Conservation (phyloP, 805 yeast genomes). For the Metschnikowia rubicola region DNA sequence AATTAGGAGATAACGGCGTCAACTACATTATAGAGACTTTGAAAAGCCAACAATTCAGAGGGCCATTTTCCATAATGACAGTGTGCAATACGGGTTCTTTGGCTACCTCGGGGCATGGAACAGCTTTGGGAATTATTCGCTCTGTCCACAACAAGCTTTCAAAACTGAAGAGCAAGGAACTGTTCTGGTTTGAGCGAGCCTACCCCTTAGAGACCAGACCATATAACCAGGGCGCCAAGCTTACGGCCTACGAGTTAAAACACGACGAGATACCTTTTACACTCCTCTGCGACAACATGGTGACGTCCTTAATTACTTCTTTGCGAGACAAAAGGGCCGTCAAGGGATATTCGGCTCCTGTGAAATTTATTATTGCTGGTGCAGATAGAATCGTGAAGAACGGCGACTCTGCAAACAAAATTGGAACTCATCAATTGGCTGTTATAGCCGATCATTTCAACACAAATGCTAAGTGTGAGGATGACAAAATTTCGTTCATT, state of each 20-base stretch:
- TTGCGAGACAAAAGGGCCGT: conserved; percentile 32
- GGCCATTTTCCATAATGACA: conserved; percentile 78
- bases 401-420: conserved; percentile 96
- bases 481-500: conserved; percentile 65
- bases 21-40: conserved; percentile 54
- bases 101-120: conserved; percentile 97
- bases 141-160: conserved; percentile 53
- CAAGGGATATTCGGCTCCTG: conserved; percentile 49
- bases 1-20: conserved; percentile 80
- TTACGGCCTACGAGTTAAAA: conserved; percentile 86
- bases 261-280: conserved; percentile 87
- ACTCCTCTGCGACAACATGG: conserved; percentile 88
- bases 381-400: conserved; percentile 91
- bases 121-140: conserved; percentile 90
- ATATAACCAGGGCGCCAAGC: conserved; percentile 91
- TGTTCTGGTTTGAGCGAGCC: conserved; percentile 60
- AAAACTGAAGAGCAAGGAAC: conserved; percentile 20
- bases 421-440: conserved; percentile 90
- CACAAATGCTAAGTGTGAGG: conserved; percentile 18
- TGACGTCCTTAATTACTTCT: conserved; percentile 62
- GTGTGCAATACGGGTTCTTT: conserved; percentile 95
- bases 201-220: conserved; percentile 95
- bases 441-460: conserved; percentile 57
- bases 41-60: conserved; percentile 46
- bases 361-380: conserved; percentile 86